Base-by-base conservation (phyloP, 768 basidiomycete species). In the Lactifluus echinatus region DNA sequence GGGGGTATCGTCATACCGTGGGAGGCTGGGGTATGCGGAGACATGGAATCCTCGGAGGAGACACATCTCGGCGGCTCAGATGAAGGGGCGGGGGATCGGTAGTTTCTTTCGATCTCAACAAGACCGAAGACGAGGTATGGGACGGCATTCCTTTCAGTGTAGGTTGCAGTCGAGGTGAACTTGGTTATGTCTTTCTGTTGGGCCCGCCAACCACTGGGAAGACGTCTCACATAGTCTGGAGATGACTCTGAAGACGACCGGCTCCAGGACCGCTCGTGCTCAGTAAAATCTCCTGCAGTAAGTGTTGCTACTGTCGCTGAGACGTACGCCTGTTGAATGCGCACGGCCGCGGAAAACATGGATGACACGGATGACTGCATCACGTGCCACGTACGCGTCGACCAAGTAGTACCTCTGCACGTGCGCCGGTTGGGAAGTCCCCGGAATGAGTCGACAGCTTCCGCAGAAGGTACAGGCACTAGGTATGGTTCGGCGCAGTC, bases 321-420 rank as follows among this genome's bases (percentile, higher is more conserved):
- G 57, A 84, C 75, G 61, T 83, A 85, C 34, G 77, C 80, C 19
- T 71, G 73, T 66, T 85, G 83, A 63, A 85, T 72, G 11, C 76
- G 76, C 56, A 75, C 76, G 34, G 58, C 62, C 51, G 43, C 53
- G 49, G 46, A 64, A 39, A 48, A 39, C 44, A 48, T 46, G 19
- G 50, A 66, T 45, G 49, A 48, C 44, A 46, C 52, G 45, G 43
- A 60, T 37, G 49, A 58, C 43, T 31, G 63, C 47, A 55, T 43
- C 21, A 53, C 44, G 36, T 29, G 17, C 52, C 55, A 52, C 15
- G 54, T 56, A 48, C 55, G 43, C 24, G 7, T 12, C n/a, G 47
- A 43, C n/a, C n/a, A 57, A 3, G 40, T 29, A n/a, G n/a, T 52
- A 11, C n/a, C 10, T 24, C 44, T 54, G 34, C 47, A 46, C 17